Evolutionary conservation across 495 filamentous ascomycete species (phyloP).

Genomic region (Staphylotrichum tortipilum): DNA sequence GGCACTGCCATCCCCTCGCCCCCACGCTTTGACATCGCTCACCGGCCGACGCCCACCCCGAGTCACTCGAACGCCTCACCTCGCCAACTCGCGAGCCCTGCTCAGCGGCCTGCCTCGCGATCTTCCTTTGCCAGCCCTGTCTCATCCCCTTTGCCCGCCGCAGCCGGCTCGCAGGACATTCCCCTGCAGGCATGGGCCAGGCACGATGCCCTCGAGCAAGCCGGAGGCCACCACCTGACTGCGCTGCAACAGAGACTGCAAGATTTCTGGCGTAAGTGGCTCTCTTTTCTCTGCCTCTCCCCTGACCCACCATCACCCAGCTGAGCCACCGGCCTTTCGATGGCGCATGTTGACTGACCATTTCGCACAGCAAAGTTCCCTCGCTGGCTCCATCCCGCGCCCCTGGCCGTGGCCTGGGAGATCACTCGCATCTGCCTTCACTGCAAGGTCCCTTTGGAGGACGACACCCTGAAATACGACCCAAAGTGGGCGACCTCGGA

Average conservation of each 20-base stretch:
- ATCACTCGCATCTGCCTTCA: constrained; percentile 35
- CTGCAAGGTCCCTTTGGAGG: constrained; percentile 30
- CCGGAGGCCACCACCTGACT: background rate
- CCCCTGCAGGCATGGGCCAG: background rate
- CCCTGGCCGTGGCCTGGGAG: constrained; percentile 40
- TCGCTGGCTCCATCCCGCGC: constrained; percentile 26
- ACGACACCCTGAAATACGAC: constrained; percentile 25
- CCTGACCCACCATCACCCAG: no score
- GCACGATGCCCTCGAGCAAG: no score
- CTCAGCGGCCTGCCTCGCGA: background rate
- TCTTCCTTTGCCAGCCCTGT: background rate
- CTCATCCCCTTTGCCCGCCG: no score
- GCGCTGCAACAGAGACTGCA: constrained; percentile 12
- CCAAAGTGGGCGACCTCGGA: constrained; percentile 27
- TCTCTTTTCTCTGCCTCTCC: background rate
- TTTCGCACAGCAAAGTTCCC: constrained; percentile 30
- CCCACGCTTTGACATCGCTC: background rate
- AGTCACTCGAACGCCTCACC: no score
- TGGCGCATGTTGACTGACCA: no score
- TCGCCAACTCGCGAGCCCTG: no score
- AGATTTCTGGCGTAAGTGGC: constrained; percentile 25
- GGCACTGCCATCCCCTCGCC: background rate
- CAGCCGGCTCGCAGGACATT: background rate
- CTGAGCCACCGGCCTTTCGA: no score
- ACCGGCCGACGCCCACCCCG: background rate